These are phyloP conservation scores for Rhodofomes roseus DNA, from an alignment of 1,284 basidiomycete genomes.

Conservation along the genomic window DNA sequence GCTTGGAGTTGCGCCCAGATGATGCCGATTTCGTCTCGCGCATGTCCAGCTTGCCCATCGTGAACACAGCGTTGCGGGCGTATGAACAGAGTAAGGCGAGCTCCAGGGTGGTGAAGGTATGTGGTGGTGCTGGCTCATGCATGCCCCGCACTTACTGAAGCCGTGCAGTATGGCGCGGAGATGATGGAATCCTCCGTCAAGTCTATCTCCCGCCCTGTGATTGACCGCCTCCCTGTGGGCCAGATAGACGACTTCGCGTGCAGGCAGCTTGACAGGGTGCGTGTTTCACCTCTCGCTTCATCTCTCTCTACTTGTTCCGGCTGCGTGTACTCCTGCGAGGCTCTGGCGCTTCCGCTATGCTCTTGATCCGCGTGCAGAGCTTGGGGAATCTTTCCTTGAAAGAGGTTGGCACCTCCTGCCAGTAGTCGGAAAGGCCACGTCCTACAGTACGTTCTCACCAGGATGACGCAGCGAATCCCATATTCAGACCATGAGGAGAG, in stretches of 20 bases:
- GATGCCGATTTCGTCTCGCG: constrained; percentile 46
- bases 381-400: no score
- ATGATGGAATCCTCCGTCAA: constrained; percentile 86
- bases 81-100: constrained; percentile 79
- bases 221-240: constrained; percentile 71
- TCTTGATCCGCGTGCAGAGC: neutral
- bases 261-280: constrained; percentile 76
- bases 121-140: neutral
- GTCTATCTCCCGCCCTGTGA: constrained; percentile 81
- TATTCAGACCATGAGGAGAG: no score
- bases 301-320: neutral
- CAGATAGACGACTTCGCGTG: constrained; percentile 88
- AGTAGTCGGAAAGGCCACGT: no score
- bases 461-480: no score
- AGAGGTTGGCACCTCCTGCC: no score
- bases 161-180: constrained; percentile 74
- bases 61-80: constrained; percentile 65
- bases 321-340: neutral
- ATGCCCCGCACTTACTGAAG: neutral
- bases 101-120: constrained; percentile 75
- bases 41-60: constrained; percentile 50
- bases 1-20: constrained; percentile 10
- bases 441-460: no score
- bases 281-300: constrained; percentile 21
- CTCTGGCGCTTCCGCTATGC: neutral